Base-by-base conservation (phyloP, 768 basidiomycete species). In the Leccinum sublutescens region DNA sequence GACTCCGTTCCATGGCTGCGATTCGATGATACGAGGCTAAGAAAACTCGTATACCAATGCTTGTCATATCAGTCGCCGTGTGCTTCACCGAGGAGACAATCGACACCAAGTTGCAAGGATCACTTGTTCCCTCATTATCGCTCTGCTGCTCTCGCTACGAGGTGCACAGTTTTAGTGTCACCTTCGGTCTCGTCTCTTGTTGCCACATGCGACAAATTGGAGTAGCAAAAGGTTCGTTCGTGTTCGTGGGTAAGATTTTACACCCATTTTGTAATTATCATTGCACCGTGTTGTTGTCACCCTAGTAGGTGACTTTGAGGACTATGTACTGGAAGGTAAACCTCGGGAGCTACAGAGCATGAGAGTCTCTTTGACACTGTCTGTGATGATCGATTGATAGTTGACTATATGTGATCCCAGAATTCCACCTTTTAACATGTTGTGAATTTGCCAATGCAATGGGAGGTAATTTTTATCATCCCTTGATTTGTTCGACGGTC, bases 61-160 rank as follows among this genome's bases (percentile, higher is more conserved):
- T 68, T 84, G 85, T 25, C 78, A 85, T 57, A 94, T 95, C 68
- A 92, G 93, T 5, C 91, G 91, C 80, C 85, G 89, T 67, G 90
- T 93, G n/a, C 79, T 93, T 43, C 87, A 91, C 38, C 38, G 17
- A 8, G 25, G 25, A 27, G 25, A 74, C 85, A 90, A 53, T 78
- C 92, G 52, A 70, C 82, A 31, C 88, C 91, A 27, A 27, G 25
- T 11, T 97, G 95, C 78, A 82, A 93, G 77, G 85, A 83, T 81
- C 93, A 93, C 74, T 90, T 94, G 71, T 83, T 95, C 47, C 76
- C 95, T 59, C 95, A 93, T 79, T 95, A 86, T 71, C 91, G 93
- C 74, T 93, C 93, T 71, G 79, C 83, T 5, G 77, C 87, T 55
- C 83, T 91, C 17, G 11, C 5, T 2, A 15, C 87, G 89, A 73